phyloP scores from a whole-genome alignment of 345 rosid species.

The Combretum micranthum region DNA sequence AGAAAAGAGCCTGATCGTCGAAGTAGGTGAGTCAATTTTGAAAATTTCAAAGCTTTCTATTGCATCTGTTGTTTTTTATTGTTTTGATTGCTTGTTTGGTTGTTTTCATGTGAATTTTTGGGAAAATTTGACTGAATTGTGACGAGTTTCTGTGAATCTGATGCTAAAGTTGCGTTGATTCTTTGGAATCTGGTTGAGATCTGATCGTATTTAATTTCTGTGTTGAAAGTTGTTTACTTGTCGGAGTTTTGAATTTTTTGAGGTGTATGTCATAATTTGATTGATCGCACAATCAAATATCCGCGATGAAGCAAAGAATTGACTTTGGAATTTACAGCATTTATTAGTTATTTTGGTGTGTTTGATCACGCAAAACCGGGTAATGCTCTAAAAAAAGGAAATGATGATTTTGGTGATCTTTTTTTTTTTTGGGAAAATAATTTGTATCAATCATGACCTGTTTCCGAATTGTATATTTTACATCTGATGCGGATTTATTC shows the following conservation, averaged over 20 bases:
- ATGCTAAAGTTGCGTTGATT: too few species aligned
- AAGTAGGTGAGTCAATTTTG: conserved; percentile 1
- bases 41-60: background rate
- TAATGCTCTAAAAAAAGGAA: too few species aligned
- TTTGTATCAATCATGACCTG: too few species aligned
- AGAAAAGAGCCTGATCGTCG: conserved; percentile 1
- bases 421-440: too few species aligned
- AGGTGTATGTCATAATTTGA: conserved; percentile 3
- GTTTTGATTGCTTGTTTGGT: background rate
- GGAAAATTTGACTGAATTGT: too few species aligned
- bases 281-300: background rate
- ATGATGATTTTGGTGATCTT: too few species aligned
- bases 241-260: conserved; percentile 3
- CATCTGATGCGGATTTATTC: too few species aligned
- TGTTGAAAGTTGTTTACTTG: background rate
- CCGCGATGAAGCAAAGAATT: background rate
- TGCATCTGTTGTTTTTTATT: background rate
- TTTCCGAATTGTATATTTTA: too few species aligned
- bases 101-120: too few species aligned
- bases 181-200: conserved; percentile 21
- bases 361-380: too few species aligned
- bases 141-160: too few species aligned
- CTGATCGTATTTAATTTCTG: conserved; percentile 17
- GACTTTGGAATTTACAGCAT: background rate
- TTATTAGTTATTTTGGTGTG: too few species aligned